These are phyloP conservation scores for Asterionellopsis glacialis DNA, from an alignment of 108 stramenopile species.

Conservation along the genomic window DNA sequence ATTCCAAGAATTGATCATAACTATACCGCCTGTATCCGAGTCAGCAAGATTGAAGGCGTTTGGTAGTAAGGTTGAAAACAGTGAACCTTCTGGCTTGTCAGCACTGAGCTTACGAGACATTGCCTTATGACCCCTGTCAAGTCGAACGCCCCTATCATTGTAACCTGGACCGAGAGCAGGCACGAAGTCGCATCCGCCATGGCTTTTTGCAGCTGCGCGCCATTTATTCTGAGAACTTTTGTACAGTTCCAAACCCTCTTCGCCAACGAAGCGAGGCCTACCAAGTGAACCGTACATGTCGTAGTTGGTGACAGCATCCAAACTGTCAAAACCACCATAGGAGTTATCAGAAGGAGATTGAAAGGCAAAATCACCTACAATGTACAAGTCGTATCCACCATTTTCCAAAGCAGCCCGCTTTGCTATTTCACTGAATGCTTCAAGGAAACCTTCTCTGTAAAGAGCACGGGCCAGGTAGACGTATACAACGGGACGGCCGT, in stretches of 20 bases:
- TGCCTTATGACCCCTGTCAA: conserved; percentile 22
- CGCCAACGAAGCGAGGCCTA: conserved; percentile 6
- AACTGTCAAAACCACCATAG: conserved; percentile 1
- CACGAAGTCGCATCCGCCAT: conserved; percentile 12
- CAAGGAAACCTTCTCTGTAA: background rate
- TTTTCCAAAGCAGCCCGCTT: conserved; percentile 12
- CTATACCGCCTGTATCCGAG: conserved; percentile 7
- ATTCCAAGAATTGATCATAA: conserved; percentile 21
- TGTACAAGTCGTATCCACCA: conserved; percentile 15
- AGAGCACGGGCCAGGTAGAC: conserved; percentile 2
- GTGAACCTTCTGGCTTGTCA: conserved; percentile 3
- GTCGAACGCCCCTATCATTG: conserved; percentile 35
- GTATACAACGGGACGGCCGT: conserved; percentile 15
- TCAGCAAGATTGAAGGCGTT: conserved; percentile 11
- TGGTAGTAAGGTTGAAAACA: conserved; percentile 8
- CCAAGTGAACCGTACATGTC: conserved; percentile 5
- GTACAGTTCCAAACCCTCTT: conserved; percentile 8
- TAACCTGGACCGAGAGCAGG: conserved; percentile 29
- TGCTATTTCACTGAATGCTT: background rate
- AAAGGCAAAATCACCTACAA: conserved; percentile 10
- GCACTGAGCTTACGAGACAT: conserved; percentile 23
- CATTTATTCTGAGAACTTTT: conserved; percentile 18
- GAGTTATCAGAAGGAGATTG: background rate
- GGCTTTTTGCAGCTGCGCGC: conserved; percentile 11
- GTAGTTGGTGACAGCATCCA: conserved; percentile 15